Conservation (phyloP, 75 land plant genomes). For the Chamaecyparis obtusa region DNA sequence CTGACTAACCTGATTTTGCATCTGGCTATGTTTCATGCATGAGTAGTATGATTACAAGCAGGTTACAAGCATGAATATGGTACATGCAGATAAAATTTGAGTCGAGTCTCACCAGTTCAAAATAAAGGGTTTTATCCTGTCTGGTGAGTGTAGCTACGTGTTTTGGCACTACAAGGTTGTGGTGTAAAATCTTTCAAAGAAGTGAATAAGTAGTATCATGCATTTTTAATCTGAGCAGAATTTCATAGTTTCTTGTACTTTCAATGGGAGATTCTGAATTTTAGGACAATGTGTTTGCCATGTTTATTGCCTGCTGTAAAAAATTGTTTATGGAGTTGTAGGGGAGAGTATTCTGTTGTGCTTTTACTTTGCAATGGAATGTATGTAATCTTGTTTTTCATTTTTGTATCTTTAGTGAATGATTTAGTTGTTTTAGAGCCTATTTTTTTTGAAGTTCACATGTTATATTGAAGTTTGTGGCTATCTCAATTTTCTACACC, state of each 20-base stretch:
- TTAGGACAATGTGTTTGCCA: background rate
- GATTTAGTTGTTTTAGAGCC: background rate
- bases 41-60: background rate
- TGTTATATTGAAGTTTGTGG: background rate
- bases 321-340: background rate
- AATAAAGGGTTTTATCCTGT: background rate
- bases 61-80: background rate
- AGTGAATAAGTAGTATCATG: background rate
- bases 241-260: background rate
- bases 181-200: background rate
- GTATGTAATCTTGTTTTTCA: background rate
- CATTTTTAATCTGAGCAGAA: background rate
- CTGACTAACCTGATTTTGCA: background rate
- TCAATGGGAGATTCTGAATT: background rate
- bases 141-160: background rate
- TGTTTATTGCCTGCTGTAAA: background rate
- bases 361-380: background rate
- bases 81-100: too few relatives aligned
- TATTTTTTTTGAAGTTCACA: background rate
- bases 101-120: background rate
- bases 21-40: background rate
- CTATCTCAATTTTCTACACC: background rate
- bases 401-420: background rate
- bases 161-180: background rate
- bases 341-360: background rate